These are phyloP conservation scores for Asparagopsis taxiformis DNA, from an alignment of 31 red algal species.

Conservation along the genomic window DNA sequence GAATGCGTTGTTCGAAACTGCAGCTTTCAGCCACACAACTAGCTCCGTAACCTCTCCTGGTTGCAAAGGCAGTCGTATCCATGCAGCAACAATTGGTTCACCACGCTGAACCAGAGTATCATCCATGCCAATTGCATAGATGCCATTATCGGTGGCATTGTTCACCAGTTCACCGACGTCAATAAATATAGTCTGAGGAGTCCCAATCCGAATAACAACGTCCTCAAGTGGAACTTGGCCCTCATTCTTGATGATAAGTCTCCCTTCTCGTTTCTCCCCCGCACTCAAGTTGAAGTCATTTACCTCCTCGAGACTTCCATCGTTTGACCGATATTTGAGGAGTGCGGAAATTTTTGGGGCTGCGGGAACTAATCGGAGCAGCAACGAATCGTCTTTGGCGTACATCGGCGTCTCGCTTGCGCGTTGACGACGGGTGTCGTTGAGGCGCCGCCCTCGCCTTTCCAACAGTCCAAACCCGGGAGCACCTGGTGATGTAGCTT, in stretches of 20 bases:
- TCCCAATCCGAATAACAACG: conserved; percentile 55
- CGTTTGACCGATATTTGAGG: conserved; percentile 3
- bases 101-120: conserved; percentile 23
- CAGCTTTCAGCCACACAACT: conserved; percentile 36
- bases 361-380: conserved; percentile 14
- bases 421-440: conserved; percentile 57
- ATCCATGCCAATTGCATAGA: conserved; percentile 33
- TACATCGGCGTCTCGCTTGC: conserved; percentile 69
- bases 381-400: conserved; percentile 53
- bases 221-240: conserved; percentile 12
- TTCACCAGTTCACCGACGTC: conserved; percentile 10
- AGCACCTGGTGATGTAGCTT: conserved; percentile 2
- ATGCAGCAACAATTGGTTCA: conserved; percentile 28
- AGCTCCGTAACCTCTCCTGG: conserved; percentile 14
- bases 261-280: conserved; percentile 26
- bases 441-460: conserved; percentile 57
- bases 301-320: neutral
- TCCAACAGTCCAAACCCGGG: conserved; percentile 57
- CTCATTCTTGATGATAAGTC: conserved; percentile 26
- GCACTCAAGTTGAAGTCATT: conserved; percentile 29
- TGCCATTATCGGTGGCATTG: neutral
- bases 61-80: conserved; percentile 17
- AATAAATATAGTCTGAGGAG: conserved; percentile 42
- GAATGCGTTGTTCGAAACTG: conserved; percentile 31
- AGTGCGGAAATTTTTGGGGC: conserved; percentile 35